These are phyloP conservation scores for Rhizoctonia solani DNA, from an alignment of 1,284 basidiomycete genomes.

Conservation along the genomic window DNA sequence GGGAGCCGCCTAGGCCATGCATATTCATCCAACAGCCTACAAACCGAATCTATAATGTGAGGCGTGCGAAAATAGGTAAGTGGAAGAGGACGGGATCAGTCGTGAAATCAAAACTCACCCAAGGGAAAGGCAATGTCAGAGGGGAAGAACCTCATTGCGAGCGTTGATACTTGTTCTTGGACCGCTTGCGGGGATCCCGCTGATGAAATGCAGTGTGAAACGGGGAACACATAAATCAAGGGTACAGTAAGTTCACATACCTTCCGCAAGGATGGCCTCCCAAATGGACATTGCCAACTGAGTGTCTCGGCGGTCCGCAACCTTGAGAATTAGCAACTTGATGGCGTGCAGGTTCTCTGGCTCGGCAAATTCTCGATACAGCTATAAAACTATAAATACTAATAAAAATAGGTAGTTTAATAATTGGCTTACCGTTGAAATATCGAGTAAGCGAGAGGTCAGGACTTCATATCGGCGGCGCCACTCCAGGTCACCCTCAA, in stretches of 20 bases:
- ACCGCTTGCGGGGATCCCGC: conserved; percentile 65
- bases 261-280: conserved; percentile 82
- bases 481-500: conserved; percentile 27
- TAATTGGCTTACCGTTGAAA: conserved; percentile 63
- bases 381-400: conserved; percentile 50
- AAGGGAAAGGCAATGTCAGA: conserved; percentile 90
- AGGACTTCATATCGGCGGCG: conserved; percentile 54
- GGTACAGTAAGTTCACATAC: conserved; percentile 50
- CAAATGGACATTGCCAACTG: conserved; percentile 82
- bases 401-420: conserved; percentile 26
- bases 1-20: conserved; percentile 65
- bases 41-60: conserved; percentile 60
- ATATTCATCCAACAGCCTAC: conserved; percentile 71
- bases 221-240: conserved; percentile 26
- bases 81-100: not conserved
- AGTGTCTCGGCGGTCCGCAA: conserved; percentile 90
- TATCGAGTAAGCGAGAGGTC: conserved; percentile 55
- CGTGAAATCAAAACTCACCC: conserved; percentile 52
- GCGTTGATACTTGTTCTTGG: conserved; percentile 63
- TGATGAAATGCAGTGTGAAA: conserved; percentile 51
- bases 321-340: conserved; percentile 90
- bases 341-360: conserved; percentile 83
- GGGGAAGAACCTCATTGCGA: conserved; percentile 85
- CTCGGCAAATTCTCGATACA: conserved; percentile 88
- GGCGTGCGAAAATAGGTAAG: not conserved